Evolutionary conservation across 2,329 filamentous ascomycete genomes (phyloP).

Genomic region (Colletotrichum coccodes): DNA sequence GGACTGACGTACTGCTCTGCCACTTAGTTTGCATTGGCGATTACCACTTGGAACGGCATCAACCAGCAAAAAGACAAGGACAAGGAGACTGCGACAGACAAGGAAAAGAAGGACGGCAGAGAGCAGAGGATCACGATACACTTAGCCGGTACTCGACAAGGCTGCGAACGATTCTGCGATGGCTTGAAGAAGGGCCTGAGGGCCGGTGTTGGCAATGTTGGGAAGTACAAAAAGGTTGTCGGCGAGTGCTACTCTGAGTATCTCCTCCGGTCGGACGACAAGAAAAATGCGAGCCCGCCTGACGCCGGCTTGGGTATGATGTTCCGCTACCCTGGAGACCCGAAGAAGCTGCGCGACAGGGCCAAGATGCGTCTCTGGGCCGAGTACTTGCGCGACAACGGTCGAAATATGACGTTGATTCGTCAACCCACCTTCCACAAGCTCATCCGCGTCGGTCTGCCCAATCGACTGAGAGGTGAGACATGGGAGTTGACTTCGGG

Average conservation of each 20-base stretch:
- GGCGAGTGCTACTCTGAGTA: slow-evolving; percentile 93
- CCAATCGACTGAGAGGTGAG: slow-evolving; percentile 91
- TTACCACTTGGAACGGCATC: slow-evolving; percentile 93
- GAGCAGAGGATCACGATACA: slow-evolving; percentile 93
- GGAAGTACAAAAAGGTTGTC: slow-evolving; percentile 83
- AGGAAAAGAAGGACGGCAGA: slow-evolving; percentile 52
- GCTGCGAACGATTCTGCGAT: slow-evolving; percentile 96
- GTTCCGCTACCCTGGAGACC: slow-evolving; percentile 94
- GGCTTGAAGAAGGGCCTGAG: slow-evolving; percentile 90
- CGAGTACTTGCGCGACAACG: slow-evolving; percentile 95
- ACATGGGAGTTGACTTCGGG: slow-evolving; percentile 96
- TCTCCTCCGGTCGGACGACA: slow-evolving; percentile 71
- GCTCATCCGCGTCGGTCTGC: slow-evolving; percentile 92
- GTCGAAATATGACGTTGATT: slow-evolving; percentile 89
- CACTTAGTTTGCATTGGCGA: slow-evolving; percentile 82
- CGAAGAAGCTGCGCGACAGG: slow-evolving; percentile 90
- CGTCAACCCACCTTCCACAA: slow-evolving; percentile 98
- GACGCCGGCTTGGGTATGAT: slow-evolving; percentile 93
- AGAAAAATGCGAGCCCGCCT: slow-evolving; percentile 74
- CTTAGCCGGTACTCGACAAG: slow-evolving; percentile 86
- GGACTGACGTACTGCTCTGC: slow-evolving; percentile 11
- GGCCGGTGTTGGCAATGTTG: slow-evolving; percentile 87
- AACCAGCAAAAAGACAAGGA: slow-evolving; percentile 60
- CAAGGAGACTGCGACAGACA: slow-evolving; percentile 45
- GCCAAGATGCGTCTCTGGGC: slow-evolving; percentile 99